Percentiles rank a stretch among this genome's conserved stretches.
These are phyloP conservation scores for Ophiostoma novo-ulmi DNA, from an alignment of 2,329 filamentous ascomycete species.

Conservation along the genomic window DNA sequence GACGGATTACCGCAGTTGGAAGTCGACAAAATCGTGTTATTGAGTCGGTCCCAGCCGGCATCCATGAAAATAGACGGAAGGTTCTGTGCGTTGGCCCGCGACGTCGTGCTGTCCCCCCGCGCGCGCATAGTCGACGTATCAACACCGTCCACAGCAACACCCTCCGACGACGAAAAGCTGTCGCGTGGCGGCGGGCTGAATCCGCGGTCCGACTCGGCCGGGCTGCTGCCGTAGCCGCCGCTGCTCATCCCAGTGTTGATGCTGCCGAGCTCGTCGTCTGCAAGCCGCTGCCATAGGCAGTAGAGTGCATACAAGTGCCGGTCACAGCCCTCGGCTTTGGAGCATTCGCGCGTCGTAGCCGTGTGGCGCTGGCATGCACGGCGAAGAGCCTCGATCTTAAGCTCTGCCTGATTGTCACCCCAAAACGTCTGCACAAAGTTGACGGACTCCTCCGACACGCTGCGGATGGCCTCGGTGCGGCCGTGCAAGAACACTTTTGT, in stretches of 20 bases:
- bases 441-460: conserved; percentile 76
- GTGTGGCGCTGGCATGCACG: conserved; percentile 81
- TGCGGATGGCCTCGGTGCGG: conserved; percentile 86
- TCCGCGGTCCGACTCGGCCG: conserved; percentile 51
- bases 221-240: conserved; percentile 17
- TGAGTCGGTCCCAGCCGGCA: conserved; percentile 86
- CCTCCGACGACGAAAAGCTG: conserved; percentile 19
- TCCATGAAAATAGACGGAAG: conserved; percentile 83
- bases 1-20: conserved; percentile 98
- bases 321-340: conserved; percentile 86
- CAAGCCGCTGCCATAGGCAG: conserved; percentile 85
- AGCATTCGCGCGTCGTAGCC: conserved; percentile 72
- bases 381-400: conserved; percentile 80
- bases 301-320: conserved; percentile 90
- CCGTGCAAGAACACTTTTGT: conserved; percentile 92
- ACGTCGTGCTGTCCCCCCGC: conserved; percentile 28
- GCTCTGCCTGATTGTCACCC: conserved; percentile 76
- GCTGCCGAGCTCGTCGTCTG: conserved; percentile 64
- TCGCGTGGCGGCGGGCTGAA: conserved; percentile 47
- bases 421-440: conserved; percentile 91
- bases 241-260: conserved; percentile 39
- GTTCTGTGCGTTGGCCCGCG: conserved; percentile 24
- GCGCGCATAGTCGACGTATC: conserved; percentile 16
- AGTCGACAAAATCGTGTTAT: conserved; percentile 88
- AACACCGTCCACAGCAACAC: conserved; percentile 6